These are phyloP conservation scores for Papilionanthe hybrid DNA, from an alignment of 116 monocot species.

Conservation along the genomic window DNA sequence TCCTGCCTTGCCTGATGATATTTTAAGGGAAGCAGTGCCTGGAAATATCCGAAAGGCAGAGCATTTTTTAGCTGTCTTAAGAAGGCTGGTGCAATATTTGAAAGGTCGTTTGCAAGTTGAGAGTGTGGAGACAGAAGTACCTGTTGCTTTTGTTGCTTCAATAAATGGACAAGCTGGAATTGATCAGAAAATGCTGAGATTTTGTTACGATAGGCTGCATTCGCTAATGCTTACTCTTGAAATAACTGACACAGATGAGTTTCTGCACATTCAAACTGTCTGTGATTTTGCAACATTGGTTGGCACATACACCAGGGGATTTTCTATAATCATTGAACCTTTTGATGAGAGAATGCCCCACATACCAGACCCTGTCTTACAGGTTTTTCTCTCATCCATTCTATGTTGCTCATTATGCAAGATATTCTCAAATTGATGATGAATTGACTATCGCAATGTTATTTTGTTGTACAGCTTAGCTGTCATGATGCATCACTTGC, in stretches of 20 bases:
- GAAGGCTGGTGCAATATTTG: conserved; percentile 82
- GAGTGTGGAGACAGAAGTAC: conserved; percentile 86
- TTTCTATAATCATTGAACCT: conserved; percentile 97
- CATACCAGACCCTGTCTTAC: conserved; percentile 89
- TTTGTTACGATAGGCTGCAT: conserved; percentile 86
- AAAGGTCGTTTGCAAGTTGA: conserved; percentile 84
- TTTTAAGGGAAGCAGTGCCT: conserved; percentile 93
- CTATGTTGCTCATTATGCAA: conserved; percentile 7
- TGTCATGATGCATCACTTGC: conserved; percentile 98
- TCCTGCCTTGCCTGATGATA: conserved; percentile 84
- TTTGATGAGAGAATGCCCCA: conserved; percentile 98
- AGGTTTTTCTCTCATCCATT: conserved; percentile 41
- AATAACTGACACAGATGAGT: conserved; percentile 93
- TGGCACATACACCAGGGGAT: conserved; percentile 84
- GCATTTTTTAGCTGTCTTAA: conserved; percentile 81
- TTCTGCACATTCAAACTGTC: conserved; percentile 84
- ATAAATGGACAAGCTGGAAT: conserved; percentile 82
- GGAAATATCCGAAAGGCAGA: conserved; percentile 93
- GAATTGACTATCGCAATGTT: background rate
- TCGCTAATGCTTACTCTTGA: conserved; percentile 93
- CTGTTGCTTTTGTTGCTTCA: conserved; percentile 73
- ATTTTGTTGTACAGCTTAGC: conserved; percentile 59
- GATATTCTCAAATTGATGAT: background rate
- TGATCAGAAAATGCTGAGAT: conserved; percentile 96
- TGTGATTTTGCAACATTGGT: conserved; percentile 98